These are phyloP conservation scores for Venturia pyrina DNA, from an alignment of 2,329 filamentous ascomycete species.

Conservation along the genomic window DNA sequence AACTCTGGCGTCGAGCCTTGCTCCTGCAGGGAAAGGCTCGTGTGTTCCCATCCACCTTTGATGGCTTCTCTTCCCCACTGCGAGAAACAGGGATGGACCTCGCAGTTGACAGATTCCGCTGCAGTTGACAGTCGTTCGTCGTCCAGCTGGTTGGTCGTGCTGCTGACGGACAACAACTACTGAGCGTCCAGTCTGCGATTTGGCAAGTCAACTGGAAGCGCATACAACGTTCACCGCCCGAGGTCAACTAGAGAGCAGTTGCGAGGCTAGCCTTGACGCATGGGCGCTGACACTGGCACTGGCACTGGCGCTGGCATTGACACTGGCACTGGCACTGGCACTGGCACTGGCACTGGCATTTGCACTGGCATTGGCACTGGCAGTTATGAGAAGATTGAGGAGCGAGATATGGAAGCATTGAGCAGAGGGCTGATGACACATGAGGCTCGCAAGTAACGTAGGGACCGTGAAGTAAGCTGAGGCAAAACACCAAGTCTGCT, in stretches of 20 bases:
- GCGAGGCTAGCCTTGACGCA: neutral
- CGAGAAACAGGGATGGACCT: slow-evolving; percentile 1
- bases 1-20: slow-evolving; percentile 4
- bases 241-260: neutral
- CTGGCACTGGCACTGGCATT: no score
- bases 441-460: neutral
- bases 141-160: neutral
- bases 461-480: neutral
- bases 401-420: neutral
- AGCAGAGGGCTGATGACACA: slow-evolving; percentile 4
- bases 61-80: slow-evolving; percentile 4
- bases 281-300: neutral
- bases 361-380: no score
- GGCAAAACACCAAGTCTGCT: slow-evolving; percentile 5
- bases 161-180: neutral
- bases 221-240: neutral
- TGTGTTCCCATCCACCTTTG: slow-evolving; percentile 7
- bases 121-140: slow-evolving; percentile 12
- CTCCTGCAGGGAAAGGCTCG: slow-evolving; percentile 12
- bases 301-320: no score
- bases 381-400: neutral
- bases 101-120: neutral
- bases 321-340: no score
- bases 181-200: slow-evolving; percentile 1
- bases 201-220: neutral